A percentile compares a stretch with the other conserved stretches of the same genome.
Conservation (phyloP, 768 basidiomycete species). For the Nidularia pulvinata region DNA sequence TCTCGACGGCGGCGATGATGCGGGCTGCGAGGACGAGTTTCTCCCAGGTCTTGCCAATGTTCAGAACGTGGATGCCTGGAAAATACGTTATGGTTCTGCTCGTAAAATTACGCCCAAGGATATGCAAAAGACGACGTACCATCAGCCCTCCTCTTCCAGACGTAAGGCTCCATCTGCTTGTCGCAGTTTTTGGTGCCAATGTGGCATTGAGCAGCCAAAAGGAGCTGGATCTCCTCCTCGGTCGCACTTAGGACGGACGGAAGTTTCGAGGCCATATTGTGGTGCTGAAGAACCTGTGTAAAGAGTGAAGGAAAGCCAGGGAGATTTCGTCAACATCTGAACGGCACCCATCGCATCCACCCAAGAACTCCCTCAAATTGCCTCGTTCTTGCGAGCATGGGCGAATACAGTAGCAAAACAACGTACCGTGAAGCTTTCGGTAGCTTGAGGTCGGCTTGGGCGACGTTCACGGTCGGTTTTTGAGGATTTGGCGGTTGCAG, state of each 20-base stretch:
- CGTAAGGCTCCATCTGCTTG: constrained; percentile 98
- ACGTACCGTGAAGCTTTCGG: constrained; percentile 46
- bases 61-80: constrained; percentile 92
- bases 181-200: constrained; percentile 99
- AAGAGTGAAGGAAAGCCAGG: constrained; percentile 8
- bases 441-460: constrained; percentile 38
- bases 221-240: constrained; percentile 96
- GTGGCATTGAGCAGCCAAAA: constrained; percentile 95
- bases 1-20: constrained; percentile 96
- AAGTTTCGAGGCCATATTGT: constrained; percentile 82
- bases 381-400: constrained; percentile 25
- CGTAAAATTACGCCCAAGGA: not conserved
- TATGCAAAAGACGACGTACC: constrained; percentile 51
- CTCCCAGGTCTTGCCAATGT: constrained; percentile 99
- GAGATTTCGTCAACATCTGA: constrained; percentile 32
- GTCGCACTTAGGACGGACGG: constrained; percentile 92
- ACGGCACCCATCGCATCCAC: constrained; percentile 33
- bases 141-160: constrained; percentile 95
- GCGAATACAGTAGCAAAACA: constrained; percentile 7
- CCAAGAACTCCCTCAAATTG: constrained; percentile 27
- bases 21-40: constrained; percentile 98
- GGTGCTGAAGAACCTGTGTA: constrained; percentile 27
- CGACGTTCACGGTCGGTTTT: constrained; percentile 45
- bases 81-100: constrained; percentile 8
- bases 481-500: constrained; percentile 29